phyloP scores from a whole-genome alignment of 1,284 basidiomycete genomes.

The Ustilago crameri region DNA sequence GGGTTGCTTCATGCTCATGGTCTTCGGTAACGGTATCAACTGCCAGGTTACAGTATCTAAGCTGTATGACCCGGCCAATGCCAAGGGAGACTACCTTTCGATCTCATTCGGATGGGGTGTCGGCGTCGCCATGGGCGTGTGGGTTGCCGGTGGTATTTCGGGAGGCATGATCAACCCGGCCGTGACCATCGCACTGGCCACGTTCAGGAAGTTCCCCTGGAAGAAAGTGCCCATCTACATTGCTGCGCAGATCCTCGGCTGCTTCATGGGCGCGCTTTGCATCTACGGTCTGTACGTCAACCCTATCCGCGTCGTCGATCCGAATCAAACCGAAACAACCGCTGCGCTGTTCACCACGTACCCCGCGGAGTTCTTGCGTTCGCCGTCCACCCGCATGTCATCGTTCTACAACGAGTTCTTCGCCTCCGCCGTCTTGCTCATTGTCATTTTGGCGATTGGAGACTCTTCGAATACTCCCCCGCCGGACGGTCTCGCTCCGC shows the following conservation, averaged over 20 bases:
- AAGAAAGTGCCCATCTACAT: conserved; percentile 81
- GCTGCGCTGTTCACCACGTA: conserved; percentile 79
- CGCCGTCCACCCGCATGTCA: conserved; percentile 41
- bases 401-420: conserved; percentile 57
- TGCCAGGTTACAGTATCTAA: conserved; percentile 54
- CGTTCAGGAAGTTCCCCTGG: conserved; percentile 81
- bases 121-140: conserved; percentile 62
- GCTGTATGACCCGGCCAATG: conserved; percentile 35
- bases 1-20: conserved; percentile 57
- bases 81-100: conserved; percentile 55
- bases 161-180: conserved; percentile 59
- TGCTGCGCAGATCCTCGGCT: conserved; percentile 79
- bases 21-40: conserved; percentile 63
- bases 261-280: conserved; percentile 75
- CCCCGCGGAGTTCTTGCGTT: conserved; percentile 65
- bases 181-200: conserved; percentile 76
- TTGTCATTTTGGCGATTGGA: conserved; percentile 52
- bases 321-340: conserved; percentile 69
- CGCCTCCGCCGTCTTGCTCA: conserved; percentile 54
- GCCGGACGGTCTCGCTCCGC: conserved; percentile 73
- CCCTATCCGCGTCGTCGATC: conserved; percentile 72
- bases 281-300: conserved; percentile 82
- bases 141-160: conserved; percentile 59
- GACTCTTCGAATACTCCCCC: conserved; percentile 71
- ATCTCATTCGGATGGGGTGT: conserved; percentile 63